Evolutionary conservation across 352 stramenopile species (phyloP).

Genomic region (Phytophthora fragariaefolia): DNA sequence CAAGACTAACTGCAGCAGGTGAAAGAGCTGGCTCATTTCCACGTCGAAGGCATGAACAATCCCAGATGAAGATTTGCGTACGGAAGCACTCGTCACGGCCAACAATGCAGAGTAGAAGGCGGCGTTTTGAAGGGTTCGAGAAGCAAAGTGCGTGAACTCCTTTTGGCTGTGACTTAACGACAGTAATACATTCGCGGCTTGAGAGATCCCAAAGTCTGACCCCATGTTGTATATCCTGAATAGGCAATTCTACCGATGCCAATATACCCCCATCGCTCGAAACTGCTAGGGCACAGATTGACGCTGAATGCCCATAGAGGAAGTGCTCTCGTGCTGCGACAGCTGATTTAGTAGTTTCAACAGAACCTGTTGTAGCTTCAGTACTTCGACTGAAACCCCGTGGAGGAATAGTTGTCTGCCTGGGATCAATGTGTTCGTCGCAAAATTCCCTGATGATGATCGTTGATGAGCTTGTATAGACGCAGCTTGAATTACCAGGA

Average conservation of each 20-base stretch:
- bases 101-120: constrained; percentile 59
- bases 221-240: constrained; percentile 29
- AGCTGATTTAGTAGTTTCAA: constrained; percentile 6
- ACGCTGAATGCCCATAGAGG: constrained; percentile 45
- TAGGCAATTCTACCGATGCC: constrained; percentile 53
- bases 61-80: constrained; percentile 82
- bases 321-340: constrained; percentile 40
- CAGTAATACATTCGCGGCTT: constrained; percentile 45
- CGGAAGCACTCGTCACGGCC: constrained; percentile 68
- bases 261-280: constrained; percentile 50
- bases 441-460: constrained; percentile 62
- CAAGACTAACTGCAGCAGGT: constrained; percentile 36
- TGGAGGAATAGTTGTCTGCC: background rate
- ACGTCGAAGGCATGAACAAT: constrained; percentile 46
- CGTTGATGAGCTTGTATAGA: constrained; percentile 72
- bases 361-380: constrained; percentile 29
- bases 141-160: constrained; percentile 62
- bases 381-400: constrained; percentile 1
- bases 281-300: constrained; percentile 49
- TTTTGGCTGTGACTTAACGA: constrained; percentile 58
- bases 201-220: constrained; percentile 67
- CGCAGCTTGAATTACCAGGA: constrained; percentile 45
- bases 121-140: constrained; percentile 34
- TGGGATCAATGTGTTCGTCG: constrained; percentile 6
- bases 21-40: background rate